Percentiles rank a stretch among this genome's conserved stretches.
phyloP scores from a whole-genome alignment of 495 filamentous ascomycete species.

The Staphylotrichum tortipilum region DNA sequence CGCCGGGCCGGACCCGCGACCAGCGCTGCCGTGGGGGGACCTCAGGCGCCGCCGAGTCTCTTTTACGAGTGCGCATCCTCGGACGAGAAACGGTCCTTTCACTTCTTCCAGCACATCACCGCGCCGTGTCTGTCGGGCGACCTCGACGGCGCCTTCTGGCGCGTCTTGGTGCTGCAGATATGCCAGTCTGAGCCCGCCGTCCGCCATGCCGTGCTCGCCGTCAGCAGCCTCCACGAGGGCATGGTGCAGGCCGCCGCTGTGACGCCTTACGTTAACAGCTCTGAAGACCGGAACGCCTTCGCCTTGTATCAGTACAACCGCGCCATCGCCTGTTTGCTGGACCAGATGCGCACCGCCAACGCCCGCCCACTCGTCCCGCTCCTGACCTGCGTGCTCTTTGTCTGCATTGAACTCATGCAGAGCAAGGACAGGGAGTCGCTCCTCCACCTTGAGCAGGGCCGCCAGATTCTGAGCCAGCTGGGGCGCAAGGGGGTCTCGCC shows the following conservation, averaged over 20 bases:
- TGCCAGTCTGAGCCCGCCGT: constrained; percentile 50
- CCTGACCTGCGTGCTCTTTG: constrained; percentile 49
- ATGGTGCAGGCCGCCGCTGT: constrained; percentile 19
- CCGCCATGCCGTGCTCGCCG: constrained; percentile 49
- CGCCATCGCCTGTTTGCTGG: constrained; percentile 39
- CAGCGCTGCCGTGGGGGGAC: constrained; percentile 4
- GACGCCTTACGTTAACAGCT: constrained; percentile 25
- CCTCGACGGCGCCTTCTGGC: constrained; percentile 49
- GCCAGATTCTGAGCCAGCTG: constrained; percentile 28
- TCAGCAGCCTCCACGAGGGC: constrained; percentile 47
- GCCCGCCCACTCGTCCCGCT: constrained; percentile 40
- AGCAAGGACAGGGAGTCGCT: constrained; percentile 39
- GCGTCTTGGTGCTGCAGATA: constrained; percentile 46
- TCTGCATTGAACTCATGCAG: constrained; percentile 50
- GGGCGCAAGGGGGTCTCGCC: constrained; percentile 19
- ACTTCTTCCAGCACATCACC: constrained; percentile 44
- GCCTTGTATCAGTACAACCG: constrained; percentile 48
- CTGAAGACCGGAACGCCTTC: constrained; percentile 25
- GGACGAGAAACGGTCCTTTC: constrained; percentile 37
- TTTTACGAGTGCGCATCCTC: constrained; percentile 25
- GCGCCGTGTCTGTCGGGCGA: constrained; percentile 41
- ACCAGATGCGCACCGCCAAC: constrained; percentile 31
- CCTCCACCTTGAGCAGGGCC: constrained; percentile 34
- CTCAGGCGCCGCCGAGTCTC: constrained; percentile 11
- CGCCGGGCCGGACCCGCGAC: constrained; percentile 14